Conservation (phyloP, 2,329 filamentous ascomycete genomes). For the Emmonsia crescens region DNA sequence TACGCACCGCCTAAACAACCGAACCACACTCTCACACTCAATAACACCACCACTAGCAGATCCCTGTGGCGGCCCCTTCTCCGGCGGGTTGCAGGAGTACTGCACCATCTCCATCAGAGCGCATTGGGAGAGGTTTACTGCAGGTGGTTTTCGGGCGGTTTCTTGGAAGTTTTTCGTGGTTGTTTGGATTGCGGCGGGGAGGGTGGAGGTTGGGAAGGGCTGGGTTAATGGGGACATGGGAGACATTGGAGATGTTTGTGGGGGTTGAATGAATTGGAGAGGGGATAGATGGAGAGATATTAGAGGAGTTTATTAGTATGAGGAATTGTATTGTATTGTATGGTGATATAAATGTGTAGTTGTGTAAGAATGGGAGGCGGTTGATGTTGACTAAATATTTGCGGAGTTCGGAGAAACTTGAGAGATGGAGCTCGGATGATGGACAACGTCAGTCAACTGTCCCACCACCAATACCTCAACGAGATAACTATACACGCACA, state of each 20-base stretch:
- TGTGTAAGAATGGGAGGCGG: not conserved
- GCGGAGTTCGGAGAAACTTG: not conserved
- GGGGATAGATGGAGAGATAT: not conserved
- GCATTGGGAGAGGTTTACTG: conserved; percentile 44
- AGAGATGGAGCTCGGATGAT: too few species aligned
- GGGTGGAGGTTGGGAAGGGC: conserved; percentile 45
- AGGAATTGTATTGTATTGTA: not conserved
- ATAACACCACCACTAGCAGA: conserved; percentile 29
- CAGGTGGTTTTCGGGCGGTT: conserved; percentile 41
- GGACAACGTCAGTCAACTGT: not conserved
- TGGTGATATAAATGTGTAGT: not conserved
- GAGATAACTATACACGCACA: not conserved
- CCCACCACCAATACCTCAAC: not conserved
- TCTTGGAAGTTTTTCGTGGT: conserved; percentile 35
- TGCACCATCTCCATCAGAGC: conserved; percentile 50
- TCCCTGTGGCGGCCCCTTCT: conserved; percentile 27
- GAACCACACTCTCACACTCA: conserved; percentile 46
- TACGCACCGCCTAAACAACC: conserved; percentile 46
- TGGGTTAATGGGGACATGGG: conserved; percentile 22
- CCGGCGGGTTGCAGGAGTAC: conserved; percentile 49
- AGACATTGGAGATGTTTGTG: too few species aligned
- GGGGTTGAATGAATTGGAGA: not conserved
- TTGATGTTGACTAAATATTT: not conserved
- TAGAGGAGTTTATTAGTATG: not conserved
- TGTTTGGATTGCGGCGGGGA: conserved; percentile 43